Conservation (phyloP, 768 basidiomycete genomes). For the Clitopilus passeckerianus region DNA sequence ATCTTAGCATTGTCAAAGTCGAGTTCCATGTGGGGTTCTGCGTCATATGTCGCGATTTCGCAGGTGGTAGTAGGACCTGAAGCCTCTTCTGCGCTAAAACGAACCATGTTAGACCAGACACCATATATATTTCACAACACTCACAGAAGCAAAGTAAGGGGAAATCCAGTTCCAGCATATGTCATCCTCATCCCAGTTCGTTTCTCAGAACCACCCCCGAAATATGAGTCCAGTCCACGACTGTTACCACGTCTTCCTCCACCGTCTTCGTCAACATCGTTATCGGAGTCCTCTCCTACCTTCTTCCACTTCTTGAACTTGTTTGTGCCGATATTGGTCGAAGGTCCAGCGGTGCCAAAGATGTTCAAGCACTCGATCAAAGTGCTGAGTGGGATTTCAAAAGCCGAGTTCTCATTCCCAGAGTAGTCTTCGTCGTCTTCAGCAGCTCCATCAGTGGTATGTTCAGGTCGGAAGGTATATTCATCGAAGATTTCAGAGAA, state of each 20-base stretch:
- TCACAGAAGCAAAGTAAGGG: conserved; percentile 75
- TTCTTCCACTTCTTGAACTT: conserved; percentile 47
- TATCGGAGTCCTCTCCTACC: conserved; percentile 42
- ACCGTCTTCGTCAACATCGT: conserved; percentile 31
- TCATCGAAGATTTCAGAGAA: conserved; percentile 76
- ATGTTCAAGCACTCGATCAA: conserved; percentile 91
- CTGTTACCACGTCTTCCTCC: conserved; percentile 25
- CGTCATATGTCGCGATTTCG: conserved; percentile 80
- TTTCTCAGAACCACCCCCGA: conserved; percentile 50
- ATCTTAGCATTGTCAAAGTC: conserved; percentile 67
- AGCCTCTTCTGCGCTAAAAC: conserved; percentile 68
- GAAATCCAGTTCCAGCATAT: conserved; percentile 74
- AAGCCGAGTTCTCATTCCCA: conserved; percentile 41
- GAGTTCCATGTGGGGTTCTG: conserved; percentile 78
- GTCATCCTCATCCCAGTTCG: conserved; percentile 83
- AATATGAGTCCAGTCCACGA: conserved; percentile 53
- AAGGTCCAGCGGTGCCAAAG: conserved; percentile 74
- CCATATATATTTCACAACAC: conserved; percentile 19
- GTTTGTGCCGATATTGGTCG: conserved; percentile 18
- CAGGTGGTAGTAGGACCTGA: conserved; percentile 82
- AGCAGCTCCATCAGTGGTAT: conserved; percentile 14
- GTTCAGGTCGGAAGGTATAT: conserved; percentile 57
- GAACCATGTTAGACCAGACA: neutral
- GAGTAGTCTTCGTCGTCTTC: conserved; percentile 19
- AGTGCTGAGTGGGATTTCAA: conserved; percentile 82